Evolutionary conservation across 345 rosid species (phyloP), one percentile per base, ranked within the genome.

Genomic region (Turnera subulata): DNA sequence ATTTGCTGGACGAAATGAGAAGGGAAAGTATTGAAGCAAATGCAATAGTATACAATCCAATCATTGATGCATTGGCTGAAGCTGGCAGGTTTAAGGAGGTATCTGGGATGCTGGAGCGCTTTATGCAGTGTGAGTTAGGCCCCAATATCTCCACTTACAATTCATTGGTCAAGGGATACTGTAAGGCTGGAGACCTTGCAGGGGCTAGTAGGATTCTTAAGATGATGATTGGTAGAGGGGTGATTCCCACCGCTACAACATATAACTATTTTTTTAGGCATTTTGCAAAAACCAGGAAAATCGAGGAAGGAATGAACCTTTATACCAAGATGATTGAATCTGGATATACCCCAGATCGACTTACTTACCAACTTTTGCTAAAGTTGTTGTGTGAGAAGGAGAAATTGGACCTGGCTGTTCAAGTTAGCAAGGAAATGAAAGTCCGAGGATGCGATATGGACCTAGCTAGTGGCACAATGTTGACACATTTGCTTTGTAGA

Each of bases 321-420:
- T 83, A 84, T 62, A 78, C 73, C 26, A 92, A 85, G 78, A 71
- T 89, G 88, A 64, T 89, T 53, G 84, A 80, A 63, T 80, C 88
- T 61, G 91, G 97, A 17, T 80, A 82, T 66, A 69, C 55, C 38
- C 88, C 79, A 0, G 94, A 89, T 68, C 78, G 78, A 58, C 80
- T 82, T 1, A 83, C 97, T 1, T 86, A 76, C 67, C 91, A 85
- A 76, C 84, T 84, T 73, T 50, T 92, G 73, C 38, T 92, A 68
- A 92, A 92, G 78, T 72, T 83, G 84, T 61, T 92, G 29, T 89
- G 96, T 13, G 86, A 89, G 68, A 84, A 76, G 50, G 91, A 82
- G 74, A 83, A 79, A 67, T 65, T 82, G 63, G 83, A 83, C 35
- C 69, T 89, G 69, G 96, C 84, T 26, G 46, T 79, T 73, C 86